These are phyloP conservation scores for Hymenoscyphus occultus DNA, from an alignment of 2,329 filamentous ascomycete species.

Conservation along the genomic window DNA sequence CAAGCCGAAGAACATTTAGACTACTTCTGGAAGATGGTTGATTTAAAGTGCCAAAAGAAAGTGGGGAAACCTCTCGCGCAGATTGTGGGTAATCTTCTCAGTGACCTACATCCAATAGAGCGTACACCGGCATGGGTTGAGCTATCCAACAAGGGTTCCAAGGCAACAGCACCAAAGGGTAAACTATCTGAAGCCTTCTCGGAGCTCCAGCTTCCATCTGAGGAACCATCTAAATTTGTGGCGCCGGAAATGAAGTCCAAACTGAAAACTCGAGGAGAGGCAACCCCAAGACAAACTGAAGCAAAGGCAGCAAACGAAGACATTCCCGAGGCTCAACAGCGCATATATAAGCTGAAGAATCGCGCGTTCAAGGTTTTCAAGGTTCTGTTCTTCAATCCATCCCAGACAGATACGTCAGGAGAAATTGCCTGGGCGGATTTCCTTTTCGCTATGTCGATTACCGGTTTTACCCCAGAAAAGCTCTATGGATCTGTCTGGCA, in stretches of 20 bases:
- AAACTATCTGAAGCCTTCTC: neutral
- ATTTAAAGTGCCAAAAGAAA: constrained; percentile 23
- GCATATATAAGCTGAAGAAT: constrained; percentile 36
- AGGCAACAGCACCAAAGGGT: neutral
- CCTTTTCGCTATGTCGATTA: constrained; percentile 47
- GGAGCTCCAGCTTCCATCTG: neutral
- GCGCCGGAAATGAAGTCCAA: neutral
- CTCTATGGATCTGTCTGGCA: constrained; percentile 61
- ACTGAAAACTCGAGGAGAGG: neutral
- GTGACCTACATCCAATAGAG: constrained; percentile 39
- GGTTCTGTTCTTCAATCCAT: constrained; percentile 41
- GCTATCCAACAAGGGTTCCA: constrained; percentile 22
- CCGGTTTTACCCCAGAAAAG: constrained; percentile 53
- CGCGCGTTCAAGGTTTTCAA: constrained; percentile 44
- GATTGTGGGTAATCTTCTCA: constrained; percentile 27
- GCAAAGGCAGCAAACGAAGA: neutral
- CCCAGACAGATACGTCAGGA: constrained; percentile 39
- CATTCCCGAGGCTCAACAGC: neutral
- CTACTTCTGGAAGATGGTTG: constrained; percentile 43
- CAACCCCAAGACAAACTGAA: neutral
- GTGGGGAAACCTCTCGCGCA: constrained; percentile 20
- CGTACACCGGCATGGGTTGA: constrained; percentile 51
- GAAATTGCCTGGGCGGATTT: constrained; percentile 54
- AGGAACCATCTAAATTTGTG: neutral
- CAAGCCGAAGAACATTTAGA: constrained; percentile 48